These are phyloP conservation scores for Anthoceros angustus DNA, from an alignment of 225 moss, liverwort and hornwort species.

Conservation along the genomic window DNA sequence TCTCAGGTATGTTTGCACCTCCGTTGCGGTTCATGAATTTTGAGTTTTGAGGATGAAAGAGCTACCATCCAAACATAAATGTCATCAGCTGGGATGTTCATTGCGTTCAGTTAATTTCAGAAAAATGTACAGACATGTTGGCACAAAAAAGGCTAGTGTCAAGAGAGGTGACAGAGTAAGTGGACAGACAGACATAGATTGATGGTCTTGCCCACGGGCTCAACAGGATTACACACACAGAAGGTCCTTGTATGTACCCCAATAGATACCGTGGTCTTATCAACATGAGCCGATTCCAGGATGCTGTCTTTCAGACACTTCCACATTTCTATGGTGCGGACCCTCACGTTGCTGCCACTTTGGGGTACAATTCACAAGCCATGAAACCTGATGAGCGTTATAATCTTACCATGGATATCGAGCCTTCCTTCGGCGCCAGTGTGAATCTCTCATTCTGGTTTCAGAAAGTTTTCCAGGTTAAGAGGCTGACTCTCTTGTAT, in stretches of 20 bases:
- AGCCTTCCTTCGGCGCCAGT: background rate
- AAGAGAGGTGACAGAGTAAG: background rate
- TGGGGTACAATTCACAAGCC: background rate
- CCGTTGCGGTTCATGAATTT: too few species aligned
- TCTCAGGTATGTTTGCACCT: background rate
- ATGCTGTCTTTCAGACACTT: conserved; percentile 1
- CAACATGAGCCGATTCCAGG: conserved; percentile 5
- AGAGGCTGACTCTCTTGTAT: background rate
- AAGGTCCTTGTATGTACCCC: conserved; percentile 1
- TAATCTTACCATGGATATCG: background rate
- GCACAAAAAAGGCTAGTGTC: background rate
- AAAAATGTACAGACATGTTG: background rate
- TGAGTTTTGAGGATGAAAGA: too few species aligned
- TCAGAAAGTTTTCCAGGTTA: conserved; percentile 3
- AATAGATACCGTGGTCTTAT: background rate
- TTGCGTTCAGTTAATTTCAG: too few species aligned
- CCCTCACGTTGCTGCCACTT: background rate
- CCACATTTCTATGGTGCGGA: background rate
- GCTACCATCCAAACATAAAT: too few species aligned
- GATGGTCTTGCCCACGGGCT: background rate
- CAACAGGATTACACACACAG: background rate
- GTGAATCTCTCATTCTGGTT: background rate
- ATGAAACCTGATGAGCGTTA: background rate
- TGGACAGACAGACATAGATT: background rate
- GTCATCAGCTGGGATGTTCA: too few species aligned